Evolutionary conservation across 805 yeast species (phyloP).

Genomic region (Nematodospora valgi): DNA sequence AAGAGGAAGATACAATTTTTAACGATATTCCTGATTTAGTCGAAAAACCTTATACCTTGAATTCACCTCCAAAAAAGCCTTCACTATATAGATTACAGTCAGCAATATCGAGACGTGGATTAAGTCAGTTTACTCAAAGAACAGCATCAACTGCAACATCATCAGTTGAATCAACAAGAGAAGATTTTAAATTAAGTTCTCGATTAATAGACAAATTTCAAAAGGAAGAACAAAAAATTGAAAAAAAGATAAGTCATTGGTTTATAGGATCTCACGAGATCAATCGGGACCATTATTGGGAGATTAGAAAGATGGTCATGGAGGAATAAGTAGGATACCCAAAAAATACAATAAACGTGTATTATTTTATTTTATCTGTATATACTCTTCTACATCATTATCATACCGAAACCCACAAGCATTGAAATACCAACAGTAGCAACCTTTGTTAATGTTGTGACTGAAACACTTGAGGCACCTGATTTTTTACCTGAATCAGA

Average conservation of each 20-base stretch:
- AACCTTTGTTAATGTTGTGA: constrained; percentile 12
- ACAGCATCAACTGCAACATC: constrained; percentile 24
- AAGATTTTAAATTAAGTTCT: constrained; percentile 25
- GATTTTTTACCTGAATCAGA: constrained; percentile 18
- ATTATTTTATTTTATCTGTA: not conserved
- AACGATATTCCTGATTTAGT: constrained; percentile 47
- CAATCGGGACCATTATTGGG: constrained; percentile 36
- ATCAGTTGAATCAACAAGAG: constrained; percentile 13
- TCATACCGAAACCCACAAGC: constrained; percentile 27
- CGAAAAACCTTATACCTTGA: constrained; percentile 2
- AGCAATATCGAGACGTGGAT: constrained; percentile 20
- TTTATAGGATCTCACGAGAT: constrained; percentile 17
- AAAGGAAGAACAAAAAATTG: constrained; percentile 34
- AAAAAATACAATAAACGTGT: not conserved
- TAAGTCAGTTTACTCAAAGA: constrained; percentile 35
- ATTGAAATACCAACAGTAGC: constrained; percentile 20
- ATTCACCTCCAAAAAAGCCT: constrained; percentile 4
- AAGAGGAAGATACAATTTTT: constrained; percentile 41
- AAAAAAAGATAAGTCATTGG: constrained; percentile 36
- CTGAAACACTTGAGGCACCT: constrained; percentile 14
- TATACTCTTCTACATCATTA: constrained; percentile 10
- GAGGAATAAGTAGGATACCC: constrained; percentile 19
- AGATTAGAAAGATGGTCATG: constrained; percentile 41
- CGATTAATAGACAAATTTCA: constrained; percentile 28
- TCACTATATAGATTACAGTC: constrained; percentile 7